Evolutionary conservation across 805 yeast genomes (phyloP).

Genomic region (Kuraishia capsulata): DNA sequence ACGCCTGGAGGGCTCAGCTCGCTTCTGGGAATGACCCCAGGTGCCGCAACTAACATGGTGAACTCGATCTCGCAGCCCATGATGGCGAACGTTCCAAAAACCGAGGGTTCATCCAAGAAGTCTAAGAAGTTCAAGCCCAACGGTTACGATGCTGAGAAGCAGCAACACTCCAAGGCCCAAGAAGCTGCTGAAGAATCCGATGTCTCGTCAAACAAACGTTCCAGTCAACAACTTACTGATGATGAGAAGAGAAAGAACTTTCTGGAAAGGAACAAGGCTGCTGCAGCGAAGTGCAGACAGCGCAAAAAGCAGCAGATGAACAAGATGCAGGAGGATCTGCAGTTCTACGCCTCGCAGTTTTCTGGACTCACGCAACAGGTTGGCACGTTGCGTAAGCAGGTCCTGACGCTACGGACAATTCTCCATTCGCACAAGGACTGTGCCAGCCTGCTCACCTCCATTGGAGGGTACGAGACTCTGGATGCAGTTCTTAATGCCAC

Average conservation of each 20-base stretch:
- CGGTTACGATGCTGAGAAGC: constrained; percentile 3
- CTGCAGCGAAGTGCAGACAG: constrained; percentile 95
- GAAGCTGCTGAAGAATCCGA: constrained; percentile 3
- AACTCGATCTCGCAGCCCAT: neutral
- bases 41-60: neutral
- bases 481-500: constrained; percentile 28
- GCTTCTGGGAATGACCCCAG: constrained; percentile 1
- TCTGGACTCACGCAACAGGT: constrained; percentile 54
- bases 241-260: constrained; percentile 76
- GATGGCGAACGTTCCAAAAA: constrained; percentile 14
- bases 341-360: constrained; percentile 62
- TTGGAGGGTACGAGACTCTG: constrained; percentile 38
- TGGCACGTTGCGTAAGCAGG: constrained; percentile 47
- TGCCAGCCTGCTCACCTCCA: constrained; percentile 25
- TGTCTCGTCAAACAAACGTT: constrained; percentile 21
- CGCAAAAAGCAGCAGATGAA: constrained; percentile 84
- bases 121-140: constrained; percentile 2
- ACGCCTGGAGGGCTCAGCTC: constrained; percentile 2
- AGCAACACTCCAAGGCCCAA: constrained; percentile 13
- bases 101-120: constrained; percentile 5
- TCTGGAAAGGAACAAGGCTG: constrained; percentile 86
- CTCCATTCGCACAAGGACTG: constrained; percentile 45
- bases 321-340: constrained; percentile 73
- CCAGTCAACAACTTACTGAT: constrained; percentile 39
- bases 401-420: constrained; percentile 37